phyloP scores from a whole-genome alignment of 768 basidiomycete species.

The Hypholoma sublateritium region DNA sequence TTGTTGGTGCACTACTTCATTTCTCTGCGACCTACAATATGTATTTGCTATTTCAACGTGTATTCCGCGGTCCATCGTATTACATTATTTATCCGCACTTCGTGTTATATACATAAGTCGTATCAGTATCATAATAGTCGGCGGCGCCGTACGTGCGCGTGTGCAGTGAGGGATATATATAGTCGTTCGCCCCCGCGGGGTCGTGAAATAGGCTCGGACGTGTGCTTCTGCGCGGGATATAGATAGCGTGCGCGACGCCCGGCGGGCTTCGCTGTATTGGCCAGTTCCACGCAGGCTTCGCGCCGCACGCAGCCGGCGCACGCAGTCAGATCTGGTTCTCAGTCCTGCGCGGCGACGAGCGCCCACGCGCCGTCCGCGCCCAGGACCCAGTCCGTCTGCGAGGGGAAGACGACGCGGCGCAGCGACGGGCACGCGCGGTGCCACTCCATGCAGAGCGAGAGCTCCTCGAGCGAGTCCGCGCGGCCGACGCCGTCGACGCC shows the following conservation, averaged over 20 bases:
- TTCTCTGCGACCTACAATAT: slow-evolving; percentile 3
- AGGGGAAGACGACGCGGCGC: slow-evolving; percentile 54
- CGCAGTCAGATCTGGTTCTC: no score
- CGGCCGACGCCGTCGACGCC: slow-evolving; percentile 45
- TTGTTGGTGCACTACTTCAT: slow-evolving; percentile 13
- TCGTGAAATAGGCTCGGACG: background rate
- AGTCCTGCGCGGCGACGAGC: background rate
- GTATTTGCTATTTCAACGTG: slow-evolving; percentile 17
- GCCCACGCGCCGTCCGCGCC: slow-evolving; percentile 17
- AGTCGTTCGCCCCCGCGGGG: background rate
- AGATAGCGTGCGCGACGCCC: background rate
- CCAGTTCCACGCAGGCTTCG: no score
- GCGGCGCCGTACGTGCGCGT: no score
- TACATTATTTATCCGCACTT: background rate
- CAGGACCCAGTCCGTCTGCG: slow-evolving; percentile 50
- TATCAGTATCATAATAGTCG: no score
- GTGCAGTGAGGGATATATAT: background rate
- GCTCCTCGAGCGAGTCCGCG: slow-evolving; percentile 47
- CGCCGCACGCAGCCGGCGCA: no score
- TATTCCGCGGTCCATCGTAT: background rate
- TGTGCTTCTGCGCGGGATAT: background rate
- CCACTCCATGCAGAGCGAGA: slow-evolving; percentile 54
- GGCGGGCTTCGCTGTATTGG: background rate
- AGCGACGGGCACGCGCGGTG: slow-evolving; percentile 52
- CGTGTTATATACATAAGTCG: no score